Evolutionary conservation across 495 filamentous ascomycete species (phyloP).

Genomic region (Parathielavia appendiculata): DNA sequence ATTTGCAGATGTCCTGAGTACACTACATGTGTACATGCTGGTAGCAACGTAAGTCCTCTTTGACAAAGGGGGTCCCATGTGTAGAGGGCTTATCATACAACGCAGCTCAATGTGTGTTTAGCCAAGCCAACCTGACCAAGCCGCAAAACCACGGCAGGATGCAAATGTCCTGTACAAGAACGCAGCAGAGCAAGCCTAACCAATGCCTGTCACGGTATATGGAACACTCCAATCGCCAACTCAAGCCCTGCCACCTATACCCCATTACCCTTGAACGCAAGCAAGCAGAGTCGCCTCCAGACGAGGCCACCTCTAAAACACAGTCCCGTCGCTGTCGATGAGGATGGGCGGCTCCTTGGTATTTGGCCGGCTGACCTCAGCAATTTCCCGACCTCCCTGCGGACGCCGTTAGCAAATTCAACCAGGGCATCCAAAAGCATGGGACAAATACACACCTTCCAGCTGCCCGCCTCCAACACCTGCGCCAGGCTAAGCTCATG

Average conservation of each 20-base stretch:
- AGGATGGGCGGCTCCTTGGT: conserved; percentile 96
- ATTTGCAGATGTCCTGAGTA: too few relatives aligned
- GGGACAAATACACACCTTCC: conserved; percentile 63
- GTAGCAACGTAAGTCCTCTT: too few relatives aligned
- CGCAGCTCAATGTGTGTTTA: too few relatives aligned
- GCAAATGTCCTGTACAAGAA: not conserved
- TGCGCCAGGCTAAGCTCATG: conserved; percentile 64
- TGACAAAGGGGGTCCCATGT: too few relatives aligned
- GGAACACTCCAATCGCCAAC: not conserved
- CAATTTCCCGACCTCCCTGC: conserved; percentile 91
- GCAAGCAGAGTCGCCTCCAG: too few relatives aligned
- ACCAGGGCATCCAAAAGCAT: conserved; percentile 27
- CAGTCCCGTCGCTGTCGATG: conserved; percentile 92
- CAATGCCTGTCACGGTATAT: not conserved
- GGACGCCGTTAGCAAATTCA: not conserved
- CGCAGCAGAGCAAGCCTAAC: not conserved
- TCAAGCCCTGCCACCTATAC: not conserved
- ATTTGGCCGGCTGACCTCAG: conserved; percentile 90
- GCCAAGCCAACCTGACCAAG: not conserved
- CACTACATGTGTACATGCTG: too few relatives aligned
- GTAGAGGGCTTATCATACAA: too few relatives aligned
- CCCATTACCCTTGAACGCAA: not conserved
- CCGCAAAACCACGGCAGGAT: not conserved
- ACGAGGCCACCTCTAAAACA: conserved; percentile 48
- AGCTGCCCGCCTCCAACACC: conserved; percentile 83